A percentile compares a stretch with the other conserved stretches of the same genome.
Conservation (phyloP, 106 monocot genomes). For the Dioscorea alata region DNA sequence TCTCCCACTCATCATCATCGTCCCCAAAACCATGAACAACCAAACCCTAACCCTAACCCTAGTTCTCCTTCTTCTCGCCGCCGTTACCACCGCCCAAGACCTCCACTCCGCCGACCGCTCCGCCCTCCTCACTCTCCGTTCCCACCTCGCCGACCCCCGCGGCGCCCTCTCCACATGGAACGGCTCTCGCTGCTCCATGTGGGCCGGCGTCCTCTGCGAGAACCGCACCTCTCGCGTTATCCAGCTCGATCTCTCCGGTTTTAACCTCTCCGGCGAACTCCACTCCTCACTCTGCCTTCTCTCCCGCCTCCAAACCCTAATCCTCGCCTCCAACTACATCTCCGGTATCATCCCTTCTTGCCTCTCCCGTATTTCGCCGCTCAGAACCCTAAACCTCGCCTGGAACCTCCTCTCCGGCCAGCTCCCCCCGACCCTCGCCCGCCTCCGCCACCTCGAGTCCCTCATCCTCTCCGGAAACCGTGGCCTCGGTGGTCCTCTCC, state of each 20-base stretch:
- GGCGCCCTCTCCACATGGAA: constrained; percentile 17
- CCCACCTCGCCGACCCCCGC: constrained; percentile 25
- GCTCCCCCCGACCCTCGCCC: constrained; percentile 20
- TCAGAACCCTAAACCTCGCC: constrained; percentile 41
- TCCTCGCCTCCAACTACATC: constrained; percentile 41
- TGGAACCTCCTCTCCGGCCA: constrained; percentile 27
- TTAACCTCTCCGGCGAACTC: constrained; percentile 11
- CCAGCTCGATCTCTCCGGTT: constrained; percentile 22
- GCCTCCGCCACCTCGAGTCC: constrained; percentile 21
- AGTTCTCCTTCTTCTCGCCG: not conserved
- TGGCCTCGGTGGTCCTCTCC: constrained; percentile 20
- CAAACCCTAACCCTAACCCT: constrained; percentile 6
- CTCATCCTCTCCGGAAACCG: constrained; percentile 33
- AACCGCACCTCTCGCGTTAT: constrained; percentile 30
- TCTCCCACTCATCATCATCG: constrained; percentile 15
- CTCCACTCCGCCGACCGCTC: constrained; percentile 25
- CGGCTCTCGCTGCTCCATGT: constrained; percentile 20
- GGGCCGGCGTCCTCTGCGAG: constrained; percentile 30
- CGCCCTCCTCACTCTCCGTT: constrained; percentile 33
- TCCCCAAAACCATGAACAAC: not conserved
- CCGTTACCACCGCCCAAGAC: not conserved
- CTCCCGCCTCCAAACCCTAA: constrained; percentile 27
- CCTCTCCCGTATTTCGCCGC: constrained; percentile 22
- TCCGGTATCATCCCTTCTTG: constrained; percentile 38
- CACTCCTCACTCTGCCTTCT: constrained; percentile 39